Evolutionary conservation across 2,329 filamentous ascomycete genomes (phyloP).

Genomic region (Tolypocladium ophioglossoides): DNA sequence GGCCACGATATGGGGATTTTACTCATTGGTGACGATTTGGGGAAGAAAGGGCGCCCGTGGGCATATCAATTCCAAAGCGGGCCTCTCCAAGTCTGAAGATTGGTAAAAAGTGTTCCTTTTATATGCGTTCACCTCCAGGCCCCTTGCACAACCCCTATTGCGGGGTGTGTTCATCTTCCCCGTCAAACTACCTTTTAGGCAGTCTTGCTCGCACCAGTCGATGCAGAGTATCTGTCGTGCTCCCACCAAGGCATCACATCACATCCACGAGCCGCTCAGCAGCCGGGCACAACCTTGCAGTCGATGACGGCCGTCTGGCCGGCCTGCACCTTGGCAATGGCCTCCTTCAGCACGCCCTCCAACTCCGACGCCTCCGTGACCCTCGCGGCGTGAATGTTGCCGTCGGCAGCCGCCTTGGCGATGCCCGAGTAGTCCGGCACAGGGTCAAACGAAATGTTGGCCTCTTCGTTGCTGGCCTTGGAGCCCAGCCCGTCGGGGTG

Average conservation of each 20-base stretch:
- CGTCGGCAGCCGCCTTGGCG: conserved; percentile 47
- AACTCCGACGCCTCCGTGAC: conserved; percentile 37
- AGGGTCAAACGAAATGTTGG: conserved; percentile 51
- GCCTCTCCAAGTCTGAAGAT: too few relatives aligned
- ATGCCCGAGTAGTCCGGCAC: conserved; percentile 49
- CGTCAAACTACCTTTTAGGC: too few relatives aligned
- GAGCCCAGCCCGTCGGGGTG: conserved; percentile 47
- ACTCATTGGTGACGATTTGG: too few relatives aligned
- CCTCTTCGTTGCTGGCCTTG: conserved; percentile 47
- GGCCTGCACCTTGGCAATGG: conserved; percentile 37
- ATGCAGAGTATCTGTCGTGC: too few relatives aligned
- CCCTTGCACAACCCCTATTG: too few relatives aligned
- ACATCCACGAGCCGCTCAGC: conserved; percentile 15
- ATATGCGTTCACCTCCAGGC: too few relatives aligned
- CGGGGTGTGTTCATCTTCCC: too few relatives aligned
- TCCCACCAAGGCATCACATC: too few relatives aligned
- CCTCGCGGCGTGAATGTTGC: conserved; percentile 37
- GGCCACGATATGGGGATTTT: too few relatives aligned
- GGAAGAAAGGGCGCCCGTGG: too few relatives aligned
- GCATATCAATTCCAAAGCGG: too few relatives aligned
- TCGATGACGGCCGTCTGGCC: conserved; percentile 44
- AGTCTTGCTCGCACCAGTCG: background rate
- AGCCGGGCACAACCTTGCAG: conserved; percentile 36
- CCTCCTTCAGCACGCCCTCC: conserved; percentile 34
- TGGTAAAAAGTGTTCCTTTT: too few relatives aligned